Evolutionary conservation across 768 basidiomycete genomes (phyloP).

Genomic region (Paxillus involutus): DNA sequence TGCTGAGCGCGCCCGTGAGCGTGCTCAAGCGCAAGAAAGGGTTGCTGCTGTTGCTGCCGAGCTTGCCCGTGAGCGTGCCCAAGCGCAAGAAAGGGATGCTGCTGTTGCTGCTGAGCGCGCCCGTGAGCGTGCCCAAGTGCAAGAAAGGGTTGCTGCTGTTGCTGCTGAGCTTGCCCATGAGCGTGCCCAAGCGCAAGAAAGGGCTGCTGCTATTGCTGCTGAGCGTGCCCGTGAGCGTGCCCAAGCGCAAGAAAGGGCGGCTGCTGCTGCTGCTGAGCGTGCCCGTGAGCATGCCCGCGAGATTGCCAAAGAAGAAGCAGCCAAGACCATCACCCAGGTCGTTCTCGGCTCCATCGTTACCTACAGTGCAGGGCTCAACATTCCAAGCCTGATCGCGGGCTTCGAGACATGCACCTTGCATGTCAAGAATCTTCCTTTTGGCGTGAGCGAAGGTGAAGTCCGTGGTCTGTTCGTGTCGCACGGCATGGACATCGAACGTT

Average conservation of each 20-base stretch:
- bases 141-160: no score
- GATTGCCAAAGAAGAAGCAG: constrained; percentile 38
- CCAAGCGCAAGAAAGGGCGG: no score
- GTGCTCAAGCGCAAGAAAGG: constrained; percentile 1
- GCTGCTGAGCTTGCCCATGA: no score
- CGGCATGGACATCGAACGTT: constrained; percentile 34
- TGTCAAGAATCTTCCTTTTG: constrained; percentile 44
- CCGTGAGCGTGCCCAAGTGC: no score
- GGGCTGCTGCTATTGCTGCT: no score
- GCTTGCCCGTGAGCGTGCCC: constrained; percentile 4
- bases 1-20: constrained; percentile 6
- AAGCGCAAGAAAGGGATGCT: constrained; percentile 12
- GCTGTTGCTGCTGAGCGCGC: constrained; percentile 14
- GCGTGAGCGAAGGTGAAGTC: constrained; percentile 41
- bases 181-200: no score
- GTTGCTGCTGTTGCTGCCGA: constrained; percentile 14
- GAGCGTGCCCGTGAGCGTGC: no score
- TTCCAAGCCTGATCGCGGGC: constrained; percentile 44
- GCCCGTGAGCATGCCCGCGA: constrained; percentile 11
- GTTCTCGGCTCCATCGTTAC: constrained; percentile 49
- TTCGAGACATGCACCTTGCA: constrained; percentile 52
- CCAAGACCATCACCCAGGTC: constrained; percentile 40
- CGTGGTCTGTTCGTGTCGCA: constrained; percentile 42
- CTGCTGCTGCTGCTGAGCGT: no score
- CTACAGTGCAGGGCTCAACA: constrained; percentile 48